Conservation (phyloP, 2,329 filamentous ascomycete species). For the Chaetomium sp. region DNA sequence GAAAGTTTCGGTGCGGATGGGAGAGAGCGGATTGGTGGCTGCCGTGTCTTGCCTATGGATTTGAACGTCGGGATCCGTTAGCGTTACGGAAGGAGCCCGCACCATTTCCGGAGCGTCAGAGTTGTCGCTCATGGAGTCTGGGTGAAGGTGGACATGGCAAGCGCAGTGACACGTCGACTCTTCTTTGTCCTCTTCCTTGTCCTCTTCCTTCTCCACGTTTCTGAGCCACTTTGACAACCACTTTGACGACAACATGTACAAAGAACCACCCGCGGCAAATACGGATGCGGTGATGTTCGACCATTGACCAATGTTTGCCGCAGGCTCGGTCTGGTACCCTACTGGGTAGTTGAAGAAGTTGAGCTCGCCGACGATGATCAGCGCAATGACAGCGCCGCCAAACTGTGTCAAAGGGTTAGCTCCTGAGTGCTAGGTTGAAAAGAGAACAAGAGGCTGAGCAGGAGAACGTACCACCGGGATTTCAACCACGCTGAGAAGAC, state of each 20-base stretch:
- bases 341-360: conserved; percentile 57
- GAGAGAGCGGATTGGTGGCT: neutral
- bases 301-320: conserved; percentile 57
- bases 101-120: neutral
- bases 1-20: neutral
- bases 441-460: too few relatives aligned
- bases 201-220: conserved; percentile 9
- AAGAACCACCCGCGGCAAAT: conserved; percentile 51
- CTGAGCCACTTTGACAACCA: conserved; percentile 33
- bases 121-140: neutral
- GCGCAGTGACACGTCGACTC: neutral
- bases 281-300: conserved; percentile 52
- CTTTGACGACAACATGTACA: conserved; percentile 45
- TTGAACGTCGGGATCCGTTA: neutral
- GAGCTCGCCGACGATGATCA: conserved; percentile 55
- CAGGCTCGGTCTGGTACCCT: conserved; percentile 54
- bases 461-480: conserved; percentile 37
- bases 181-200: conserved; percentile 15
- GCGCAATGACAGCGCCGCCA: conserved; percentile 49
- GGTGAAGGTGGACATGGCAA: neutral
- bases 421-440: neutral
- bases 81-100: neutral
- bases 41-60: neutral
- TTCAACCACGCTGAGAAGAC: conserved; percentile 49
- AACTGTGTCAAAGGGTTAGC: conserved; percentile 30